Base-by-base conservation (phyloP, 371 early-diverging fungal genomes). In the Actinomortierella wolfii region DNA sequence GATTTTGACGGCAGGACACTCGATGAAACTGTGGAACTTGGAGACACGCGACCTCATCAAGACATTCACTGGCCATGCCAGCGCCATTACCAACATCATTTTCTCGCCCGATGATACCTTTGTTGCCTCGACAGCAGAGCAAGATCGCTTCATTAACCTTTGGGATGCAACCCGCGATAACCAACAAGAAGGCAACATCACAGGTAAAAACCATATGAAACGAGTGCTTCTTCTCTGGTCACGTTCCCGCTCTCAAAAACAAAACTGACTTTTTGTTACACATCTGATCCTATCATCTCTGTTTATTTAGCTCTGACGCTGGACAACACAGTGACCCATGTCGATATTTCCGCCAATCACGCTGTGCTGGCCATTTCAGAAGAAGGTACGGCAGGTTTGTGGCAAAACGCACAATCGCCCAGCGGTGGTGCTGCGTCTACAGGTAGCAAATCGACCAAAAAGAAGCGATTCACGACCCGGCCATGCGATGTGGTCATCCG, bases 51-150 rank as follows among this genome's bases (percentile, higher is more conserved):
- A 77, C 49, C 73, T 81, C 1, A 69, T 83, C 62, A 84, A 84
- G 83, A 85, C 79, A 68, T 90, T 83, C 60, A 85, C 87, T 56
- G 93, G 91, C 23, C 93, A 93, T 61, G 92, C 91, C 8, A 85
- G 88, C 42, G 70, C 76, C 18, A 81, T 92, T 41, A 83, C 79
- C 17, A 78, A 81, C 47, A 65, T 89, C 28, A 62, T 77, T 9
- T 89, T 91, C 57, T 82, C 87, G 8, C 68, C 77, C 23, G 78
- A 86, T 54, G 88, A 85, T 46, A 81, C 81, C 66, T 66, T 83
- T 7, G 77, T 83, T 53, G 80, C 88, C 14, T 88, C 93, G 2
- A 80, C 81, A 29, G 92, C 93, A 2, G 84, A 85, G 55, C 84
- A 91, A 55, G 94, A 94, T 75, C 84, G 92, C 6, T 89, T 86